phyloP scores from a whole-genome alignment of 164 flowering plant genomes.

The Tinospora cordifolia region DNA sequence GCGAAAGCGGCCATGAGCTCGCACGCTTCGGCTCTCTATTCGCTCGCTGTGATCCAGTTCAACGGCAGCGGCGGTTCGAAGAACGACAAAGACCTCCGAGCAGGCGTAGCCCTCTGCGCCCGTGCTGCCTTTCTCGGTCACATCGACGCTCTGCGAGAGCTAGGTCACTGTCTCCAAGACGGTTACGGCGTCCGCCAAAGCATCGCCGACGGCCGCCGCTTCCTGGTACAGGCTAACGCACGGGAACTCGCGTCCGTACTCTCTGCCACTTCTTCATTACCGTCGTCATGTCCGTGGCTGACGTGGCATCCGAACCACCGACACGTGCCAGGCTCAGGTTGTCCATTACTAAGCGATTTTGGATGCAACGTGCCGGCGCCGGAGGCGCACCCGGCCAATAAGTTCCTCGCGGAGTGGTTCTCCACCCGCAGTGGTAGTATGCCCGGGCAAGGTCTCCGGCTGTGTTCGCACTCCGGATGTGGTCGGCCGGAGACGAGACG shows the following conservation, averaged over 20 bases:
- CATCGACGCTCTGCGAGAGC: conserved; percentile 68
- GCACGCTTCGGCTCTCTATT: conserved; percentile 66
- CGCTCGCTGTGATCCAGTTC: conserved; percentile 81
- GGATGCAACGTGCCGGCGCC: conserved; percentile 85
- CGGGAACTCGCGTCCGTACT: conserved; percentile 46
- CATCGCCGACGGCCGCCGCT: conserved; percentile 49
- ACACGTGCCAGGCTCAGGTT: conserved; percentile 30
- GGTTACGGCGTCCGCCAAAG: conserved; percentile 66
- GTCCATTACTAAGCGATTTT: conserved; percentile 78
- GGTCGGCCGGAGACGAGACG: conserved; percentile 80
- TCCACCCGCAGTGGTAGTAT: conserved; percentile 16
- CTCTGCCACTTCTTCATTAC: conserved; percentile 15
- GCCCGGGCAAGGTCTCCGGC: conserved; percentile 44
- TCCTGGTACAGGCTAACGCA: conserved; percentile 61
- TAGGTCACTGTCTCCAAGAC: conserved; percentile 80
- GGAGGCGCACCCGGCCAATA: conserved; percentile 68
- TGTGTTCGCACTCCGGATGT: conserved; percentile 76
- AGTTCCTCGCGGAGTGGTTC: conserved; percentile 77
- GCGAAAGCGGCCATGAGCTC: conserved; percentile 72
- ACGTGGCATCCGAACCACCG: conserved; percentile 29
- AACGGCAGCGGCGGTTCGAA: conserved; percentile 78
- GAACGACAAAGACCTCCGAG: conserved; percentile 58
- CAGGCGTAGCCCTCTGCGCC: conserved; percentile 70
- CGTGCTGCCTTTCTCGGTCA: conserved; percentile 71
- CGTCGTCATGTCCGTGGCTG: conserved; percentile 28